Percentiles rank a stretch among this genome's conserved stretches.
phyloP scores from a whole-genome alignment of 2,329 filamentous ascomycete genomes.

The Colletotrichum aenigma region DNA sequence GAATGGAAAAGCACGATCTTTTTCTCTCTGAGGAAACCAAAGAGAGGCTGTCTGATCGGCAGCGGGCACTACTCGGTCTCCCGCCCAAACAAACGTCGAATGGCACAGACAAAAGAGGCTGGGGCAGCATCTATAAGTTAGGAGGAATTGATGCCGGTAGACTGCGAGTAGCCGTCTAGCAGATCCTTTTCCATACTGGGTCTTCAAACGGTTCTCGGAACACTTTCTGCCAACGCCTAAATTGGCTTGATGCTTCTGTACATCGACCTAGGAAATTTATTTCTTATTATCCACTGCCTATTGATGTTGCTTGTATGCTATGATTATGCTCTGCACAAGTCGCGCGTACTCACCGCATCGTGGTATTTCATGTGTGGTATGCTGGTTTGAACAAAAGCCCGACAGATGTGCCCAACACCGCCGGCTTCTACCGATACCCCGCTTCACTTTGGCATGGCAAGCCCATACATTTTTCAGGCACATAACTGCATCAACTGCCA shows the following conservation, averaged over 20 bases:
- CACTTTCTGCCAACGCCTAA: neutral
- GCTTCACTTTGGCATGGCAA: neutral
- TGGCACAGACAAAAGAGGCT: neutral
- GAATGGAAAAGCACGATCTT: neutral
- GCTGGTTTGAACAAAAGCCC: neutral
- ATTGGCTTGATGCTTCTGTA: neutral
- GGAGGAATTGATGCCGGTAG: neutral
- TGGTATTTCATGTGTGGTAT: neutral
- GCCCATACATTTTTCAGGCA: neutral
- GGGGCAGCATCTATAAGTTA: neutral
- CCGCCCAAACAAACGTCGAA: neutral
- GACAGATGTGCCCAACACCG: neutral
- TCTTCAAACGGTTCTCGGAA: neutral
- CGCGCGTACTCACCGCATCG: neutral
- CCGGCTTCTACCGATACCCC: too few relatives aligned
- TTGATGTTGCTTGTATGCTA: neutral
- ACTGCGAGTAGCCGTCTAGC: neutral
- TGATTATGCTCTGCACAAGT: rapidly evolving
- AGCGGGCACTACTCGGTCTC: neutral
- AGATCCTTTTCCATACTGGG: neutral
- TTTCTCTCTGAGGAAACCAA: neutral
- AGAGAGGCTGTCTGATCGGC: neutral
- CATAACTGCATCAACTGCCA: neutral
- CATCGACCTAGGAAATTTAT: neutral
- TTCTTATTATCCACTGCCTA: neutral